These are phyloP conservation scores for Heliosperma pusillum DNA, from an alignment of 148 eudicot genomes.

Conservation along the genomic window DNA sequence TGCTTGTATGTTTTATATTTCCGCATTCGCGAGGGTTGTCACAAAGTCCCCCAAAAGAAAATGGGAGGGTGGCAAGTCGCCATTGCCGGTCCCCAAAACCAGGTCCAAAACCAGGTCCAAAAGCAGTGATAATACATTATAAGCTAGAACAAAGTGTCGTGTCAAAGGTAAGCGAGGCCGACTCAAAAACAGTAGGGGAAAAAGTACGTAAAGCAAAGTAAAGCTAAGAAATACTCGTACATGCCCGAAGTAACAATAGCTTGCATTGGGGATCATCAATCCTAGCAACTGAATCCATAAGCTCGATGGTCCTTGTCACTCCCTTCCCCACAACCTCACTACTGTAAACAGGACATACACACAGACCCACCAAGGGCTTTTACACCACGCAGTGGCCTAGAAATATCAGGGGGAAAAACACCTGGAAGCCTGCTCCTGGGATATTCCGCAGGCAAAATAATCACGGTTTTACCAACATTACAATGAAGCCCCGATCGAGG, in stretches of 20 bases:
- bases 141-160: no score
- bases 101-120: not conserved
- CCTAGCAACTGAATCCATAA: no score
- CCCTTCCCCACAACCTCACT: no score
- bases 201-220: conserved; percentile 1
- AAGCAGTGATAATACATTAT: not conserved
- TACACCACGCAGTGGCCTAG: not conserved
- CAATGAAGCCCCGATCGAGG: not conserved
- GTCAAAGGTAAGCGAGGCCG: no score
- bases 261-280: no score
- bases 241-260: not conserved
- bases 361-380: not conserved
- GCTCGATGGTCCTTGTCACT: no score
- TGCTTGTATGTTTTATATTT: no score
- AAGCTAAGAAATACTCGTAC: not conserved
- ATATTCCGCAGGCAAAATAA: no score
- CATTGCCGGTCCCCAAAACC: conserved; percentile 2
- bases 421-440: not conserved
- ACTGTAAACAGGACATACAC: not conserved
- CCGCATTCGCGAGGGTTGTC: no score
- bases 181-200: not conserved
- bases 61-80: not conserved
- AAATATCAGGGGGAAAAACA: not conserved
- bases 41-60: not conserved
- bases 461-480: not conserved